phyloP scores from a whole-genome alignment of 352 stramenopile species.

The Pythium vanterpoolii region DNA sequence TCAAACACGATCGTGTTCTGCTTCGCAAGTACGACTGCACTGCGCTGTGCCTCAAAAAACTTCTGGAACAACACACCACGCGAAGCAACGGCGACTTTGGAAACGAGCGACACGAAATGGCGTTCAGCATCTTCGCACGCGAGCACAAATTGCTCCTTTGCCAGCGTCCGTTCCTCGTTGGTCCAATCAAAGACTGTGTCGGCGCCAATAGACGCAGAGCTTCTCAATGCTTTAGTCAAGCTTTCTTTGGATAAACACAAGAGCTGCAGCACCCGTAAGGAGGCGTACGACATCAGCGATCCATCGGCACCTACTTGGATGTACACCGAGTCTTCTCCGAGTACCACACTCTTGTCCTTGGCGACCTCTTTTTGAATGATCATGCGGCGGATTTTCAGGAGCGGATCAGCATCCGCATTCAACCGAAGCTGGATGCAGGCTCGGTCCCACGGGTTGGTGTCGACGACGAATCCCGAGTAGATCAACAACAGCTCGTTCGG shows the following conservation, averaged over 20 bases:
- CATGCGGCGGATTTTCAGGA: slow-evolving; percentile 44
- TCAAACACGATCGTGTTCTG: slow-evolving; percentile 19
- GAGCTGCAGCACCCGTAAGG: slow-evolving; percentile 34
- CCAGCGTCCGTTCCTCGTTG: slow-evolving; percentile 2
- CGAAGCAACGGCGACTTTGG: not conserved
- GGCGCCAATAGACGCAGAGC: slow-evolving; percentile 9
- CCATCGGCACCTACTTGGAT: slow-evolving; percentile 29
- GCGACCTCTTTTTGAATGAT: slow-evolving; percentile 39
- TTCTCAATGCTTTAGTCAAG: slow-evolving; percentile 29
- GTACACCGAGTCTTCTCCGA: slow-evolving; percentile 13
- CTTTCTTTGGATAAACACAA: slow-evolving; percentile 32
- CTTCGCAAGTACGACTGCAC: slow-evolving; percentile 16
- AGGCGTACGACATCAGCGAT: slow-evolving; percentile 22
- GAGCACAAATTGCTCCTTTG: not conserved
- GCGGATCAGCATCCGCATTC: slow-evolving; percentile 15
- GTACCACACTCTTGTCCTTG: slow-evolving; percentile 10
- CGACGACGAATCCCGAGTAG: slow-evolving; percentile 56
- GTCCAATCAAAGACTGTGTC: slow-evolving; percentile 16
- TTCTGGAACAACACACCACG: slow-evolving; percentile 18
- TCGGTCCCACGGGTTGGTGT: slow-evolving; percentile 34
- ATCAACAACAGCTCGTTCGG: slow-evolving; percentile 49
- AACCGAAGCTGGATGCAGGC: slow-evolving; percentile 25
- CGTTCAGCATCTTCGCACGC: slow-evolving; percentile 5
- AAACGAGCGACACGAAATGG: not conserved
- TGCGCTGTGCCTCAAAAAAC: slow-evolving; percentile 22